Conservation (phyloP, 2,329 filamentous ascomycete genomes). For the Stemphylium beticola region DNA sequence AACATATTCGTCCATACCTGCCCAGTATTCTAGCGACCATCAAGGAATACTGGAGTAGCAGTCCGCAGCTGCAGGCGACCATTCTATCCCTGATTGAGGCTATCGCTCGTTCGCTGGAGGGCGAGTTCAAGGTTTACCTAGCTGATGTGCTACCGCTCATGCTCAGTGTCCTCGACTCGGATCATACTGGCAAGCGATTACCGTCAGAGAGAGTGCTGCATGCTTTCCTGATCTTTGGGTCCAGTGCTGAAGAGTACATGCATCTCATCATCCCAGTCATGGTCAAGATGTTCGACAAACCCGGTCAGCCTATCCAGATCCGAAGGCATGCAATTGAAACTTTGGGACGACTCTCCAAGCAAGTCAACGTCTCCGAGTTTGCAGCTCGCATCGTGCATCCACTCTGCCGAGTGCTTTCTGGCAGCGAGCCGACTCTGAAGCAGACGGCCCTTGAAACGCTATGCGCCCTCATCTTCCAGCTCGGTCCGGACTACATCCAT, state of each 20-base stretch:
- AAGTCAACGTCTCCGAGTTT: conserved; percentile 97
- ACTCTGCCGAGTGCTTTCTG: conserved; percentile 79
- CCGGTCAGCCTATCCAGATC: conserved; percentile 77
- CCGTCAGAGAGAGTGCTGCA: conserved; percentile 91
- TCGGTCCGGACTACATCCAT: conserved; percentile 93
- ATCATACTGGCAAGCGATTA: conserved; percentile 74
- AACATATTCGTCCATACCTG: conserved; percentile 92
- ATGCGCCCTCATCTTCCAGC: conserved; percentile 92
- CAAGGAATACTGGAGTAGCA: conserved; percentile 87
- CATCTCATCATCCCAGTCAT: conserved; percentile 97
- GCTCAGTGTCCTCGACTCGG: conserved; percentile 91
- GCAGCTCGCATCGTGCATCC: conserved; percentile 96
- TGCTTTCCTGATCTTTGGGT: conserved; percentile 93
- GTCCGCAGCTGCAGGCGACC: conserved; percentile 82
- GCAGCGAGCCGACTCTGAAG: conserved; percentile 74
- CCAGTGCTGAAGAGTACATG: conserved; percentile 98
- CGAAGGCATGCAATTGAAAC: conserved; percentile 92
- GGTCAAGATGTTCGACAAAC: conserved; percentile 90
- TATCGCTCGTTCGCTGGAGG: conserved; percentile 90
- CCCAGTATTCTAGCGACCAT: conserved; percentile 85
- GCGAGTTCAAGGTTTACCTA: conserved; percentile 97
- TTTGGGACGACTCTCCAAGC: conserved; percentile 88
- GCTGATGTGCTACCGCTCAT: conserved; percentile 89
- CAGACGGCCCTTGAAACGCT: conserved; percentile 89
- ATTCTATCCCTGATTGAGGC: conserved; percentile 92